Evolutionary conservation across 306 rosid species (phyloP).

Genomic region (Astragalus glycyphyllos): DNA sequence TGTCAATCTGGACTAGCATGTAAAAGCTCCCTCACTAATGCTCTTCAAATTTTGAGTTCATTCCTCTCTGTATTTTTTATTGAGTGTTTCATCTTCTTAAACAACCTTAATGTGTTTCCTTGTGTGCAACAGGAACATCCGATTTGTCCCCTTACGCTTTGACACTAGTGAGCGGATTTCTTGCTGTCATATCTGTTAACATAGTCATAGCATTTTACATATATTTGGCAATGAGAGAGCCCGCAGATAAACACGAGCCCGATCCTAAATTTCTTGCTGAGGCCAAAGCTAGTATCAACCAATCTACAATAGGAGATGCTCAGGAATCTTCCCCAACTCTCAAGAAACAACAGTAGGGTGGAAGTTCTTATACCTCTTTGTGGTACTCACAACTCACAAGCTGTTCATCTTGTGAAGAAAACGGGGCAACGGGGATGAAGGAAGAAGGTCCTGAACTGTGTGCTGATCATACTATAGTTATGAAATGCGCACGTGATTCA

Average conservation of each 20-base stretch:
- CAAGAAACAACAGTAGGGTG: conserved; percentile 71
- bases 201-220: conserved; percentile 82
- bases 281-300: conserved; percentile 83
- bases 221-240: conserved; percentile 87
- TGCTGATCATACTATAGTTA: conserved; percentile 28
- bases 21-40: neutral
- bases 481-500: conserved; percentile 30
- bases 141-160: conserved; percentile 71
- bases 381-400: conserved; percentile 2
- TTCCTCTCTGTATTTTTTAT: conserved; percentile 6
- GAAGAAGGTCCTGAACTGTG: conserved; percentile 46
- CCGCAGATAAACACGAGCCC: conserved; percentile 74
- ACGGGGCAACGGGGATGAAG: conserved; percentile 43
- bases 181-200: conserved; percentile 89
- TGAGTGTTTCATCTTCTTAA: conserved; percentile 9
- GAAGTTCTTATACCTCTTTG: conserved; percentile 28
- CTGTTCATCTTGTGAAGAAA: conserved; percentile 33
- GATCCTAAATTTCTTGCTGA: conserved; percentile 80
- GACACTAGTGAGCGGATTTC: conserved; percentile 84
- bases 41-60: conserved; percentile 1
- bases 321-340: conserved; percentile 53
- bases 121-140: conserved; percentile 57
- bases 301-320: conserved; percentile 42
- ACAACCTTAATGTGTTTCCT: conserved; percentile 23
- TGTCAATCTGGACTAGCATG: conserved; percentile 30